phyloP scores from a whole-genome alignment of 164 flowering plant species.

The Magnolia changhungtana region DNA sequence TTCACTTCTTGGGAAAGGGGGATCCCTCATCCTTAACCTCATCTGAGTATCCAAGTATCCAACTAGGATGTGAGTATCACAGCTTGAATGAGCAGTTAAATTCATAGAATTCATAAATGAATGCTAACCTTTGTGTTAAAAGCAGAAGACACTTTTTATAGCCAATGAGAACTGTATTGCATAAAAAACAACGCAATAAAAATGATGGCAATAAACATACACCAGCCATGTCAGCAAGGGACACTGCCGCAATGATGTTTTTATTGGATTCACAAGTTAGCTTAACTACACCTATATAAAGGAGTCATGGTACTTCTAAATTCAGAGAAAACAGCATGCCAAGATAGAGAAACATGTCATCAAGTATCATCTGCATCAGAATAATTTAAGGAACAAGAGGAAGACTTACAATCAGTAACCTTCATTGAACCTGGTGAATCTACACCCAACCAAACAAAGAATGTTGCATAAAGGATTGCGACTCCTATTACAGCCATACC shows the following conservation, averaged over 20 bases:
- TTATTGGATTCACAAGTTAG: not conserved
- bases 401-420: slow-evolving; percentile 89
- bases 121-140: too few relatives aligned
- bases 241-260: not conserved
- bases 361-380: not conserved
- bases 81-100: too few relatives aligned
- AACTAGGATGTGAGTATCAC: too few relatives aligned
- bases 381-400: not conserved
- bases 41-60: too few relatives aligned
- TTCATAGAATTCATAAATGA: too few relatives aligned
- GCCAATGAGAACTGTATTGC: too few relatives aligned
- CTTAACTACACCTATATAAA: not conserved
- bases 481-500: slow-evolving; percentile 96
- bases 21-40: too few relatives aligned
- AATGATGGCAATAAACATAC: too few relatives aligned
- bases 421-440: slow-evolving; percentile 82
- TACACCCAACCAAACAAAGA: slow-evolving; percentile 87
- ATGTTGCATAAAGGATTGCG: slow-evolving; percentile 82
- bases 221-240: not conserved
- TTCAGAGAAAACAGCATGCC: not conserved
- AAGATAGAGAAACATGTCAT: not conserved
- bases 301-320: not conserved
- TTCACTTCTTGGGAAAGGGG: too few relatives aligned
- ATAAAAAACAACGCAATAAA: too few relatives aligned
- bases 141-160: too few relatives aligned